Base-by-base conservation (phyloP, 2,329 filamentous ascomycete species). In the Botrytis cinerea region DNA sequence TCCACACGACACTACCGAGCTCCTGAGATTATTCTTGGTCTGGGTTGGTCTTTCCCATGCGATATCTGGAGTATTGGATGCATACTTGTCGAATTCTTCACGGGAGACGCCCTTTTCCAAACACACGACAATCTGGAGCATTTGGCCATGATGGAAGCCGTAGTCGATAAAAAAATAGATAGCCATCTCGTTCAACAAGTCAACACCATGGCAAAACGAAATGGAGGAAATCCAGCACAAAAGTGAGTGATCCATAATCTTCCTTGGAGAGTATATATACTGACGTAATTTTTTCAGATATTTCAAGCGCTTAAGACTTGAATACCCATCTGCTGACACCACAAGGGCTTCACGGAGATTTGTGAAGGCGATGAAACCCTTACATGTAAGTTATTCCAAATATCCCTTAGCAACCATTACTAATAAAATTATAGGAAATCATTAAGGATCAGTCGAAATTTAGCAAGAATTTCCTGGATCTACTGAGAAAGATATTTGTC, bases 1-100 rank as follows among this genome's bases (percentile, higher is more conserved):
- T 91, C 89, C 1, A 92, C 90, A 6, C 85, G 90, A 6, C 90
- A 92, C 78, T 92, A 92, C 77, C 86, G 90, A 62, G 90, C 90
- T 0, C 90, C 90, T 0, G 90, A 92, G 78, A 92, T 92, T 75
- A 92, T 92, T 64, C 85, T 92, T 32, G 90, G 90, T 0, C 84
- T 92, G 1, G 90, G 90, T 32, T 92, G 90, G 90, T 92, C 90
- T 6, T 92, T 87, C 76, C 90, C 90, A 2, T 92, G 90, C 75
- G 90, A 92, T 78, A 91, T 92, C 45, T 92, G 90, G 90, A 92
- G 90, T 80, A 92, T 92, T 46, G 90, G 90, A 5, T 92, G 90
- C 77, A 92, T 92, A 75, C 84, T 92, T 22, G 90, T 92, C 25
- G 90, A 92, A 76, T 92, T 92, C 80, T 92, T 89, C 75, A 92